Percentiles rank a stretch among this genome's conserved stretches.
These are phyloP conservation scores for Globisporangium orthogonon DNA, from an alignment of 352 stramenopile species.

Conservation along the genomic window DNA sequence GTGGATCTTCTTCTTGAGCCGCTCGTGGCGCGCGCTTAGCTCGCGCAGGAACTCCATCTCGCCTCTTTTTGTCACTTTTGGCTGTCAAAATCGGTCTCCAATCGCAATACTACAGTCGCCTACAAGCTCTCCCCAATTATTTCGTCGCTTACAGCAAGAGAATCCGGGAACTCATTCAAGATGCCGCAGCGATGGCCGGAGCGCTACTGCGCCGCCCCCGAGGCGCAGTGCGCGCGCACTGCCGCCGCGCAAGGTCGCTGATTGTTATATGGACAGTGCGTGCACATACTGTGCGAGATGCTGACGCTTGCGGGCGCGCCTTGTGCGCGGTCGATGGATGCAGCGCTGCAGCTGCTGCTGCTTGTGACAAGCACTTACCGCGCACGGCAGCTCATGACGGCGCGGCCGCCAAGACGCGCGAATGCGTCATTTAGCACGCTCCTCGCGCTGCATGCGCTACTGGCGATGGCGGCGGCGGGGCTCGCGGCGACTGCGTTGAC, in stretches of 20 bases:
- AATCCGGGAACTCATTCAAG: not conserved
- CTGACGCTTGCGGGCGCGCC: not conserved
- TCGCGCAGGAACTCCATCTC: slow-evolving; percentile 74
- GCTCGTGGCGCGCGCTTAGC: slow-evolving; percentile 74
- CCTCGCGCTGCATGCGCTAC: slow-evolving; percentile 24
- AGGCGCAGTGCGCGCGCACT: slow-evolving; percentile 7
- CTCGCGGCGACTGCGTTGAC: slow-evolving; percentile 18
- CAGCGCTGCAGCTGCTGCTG: slow-evolving; percentile 32
- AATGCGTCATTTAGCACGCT: slow-evolving; percentile 3
- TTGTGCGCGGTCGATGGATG: not conserved
- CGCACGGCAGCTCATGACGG: slow-evolving; percentile 21
- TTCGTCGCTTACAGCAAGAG: not conserved
- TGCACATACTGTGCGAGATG: not conserved
- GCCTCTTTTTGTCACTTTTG: no score
- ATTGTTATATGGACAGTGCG: not conserved
- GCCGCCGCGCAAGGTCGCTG: slow-evolving; percentile 5
- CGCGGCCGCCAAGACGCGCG: not conserved
- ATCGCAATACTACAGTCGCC: no score
- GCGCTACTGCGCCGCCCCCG: slow-evolving; percentile 9
- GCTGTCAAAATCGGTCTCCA: no score
- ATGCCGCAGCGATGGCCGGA: not conserved
- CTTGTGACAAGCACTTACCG: slow-evolving; percentile 30
- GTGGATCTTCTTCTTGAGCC: slow-evolving; percentile 91
- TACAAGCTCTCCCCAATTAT: not conserved
- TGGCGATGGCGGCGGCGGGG: slow-evolving; percentile 15